Evolutionary conservation across 208 protist genomes (phyloP).

Genomic region (Polymyxa betae): DNA sequence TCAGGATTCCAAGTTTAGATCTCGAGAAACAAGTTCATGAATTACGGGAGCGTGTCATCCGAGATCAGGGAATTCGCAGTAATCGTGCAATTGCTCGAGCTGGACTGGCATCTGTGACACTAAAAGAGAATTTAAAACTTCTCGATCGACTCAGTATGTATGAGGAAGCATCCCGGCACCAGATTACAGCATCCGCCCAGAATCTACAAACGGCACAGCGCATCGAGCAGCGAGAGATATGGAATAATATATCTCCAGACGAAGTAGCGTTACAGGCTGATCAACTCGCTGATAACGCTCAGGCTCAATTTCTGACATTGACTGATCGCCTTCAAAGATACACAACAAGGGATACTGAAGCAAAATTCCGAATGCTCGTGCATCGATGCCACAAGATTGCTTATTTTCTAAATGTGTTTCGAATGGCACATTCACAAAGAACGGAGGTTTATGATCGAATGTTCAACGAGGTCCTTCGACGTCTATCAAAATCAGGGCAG

Average conservation of each 20-base stretch:
- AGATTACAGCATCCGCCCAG: neutral
- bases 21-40: neutral
- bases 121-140: constrained; percentile 15
- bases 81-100: neutral
- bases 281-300: neutral
- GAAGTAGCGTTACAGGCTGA: neutral
- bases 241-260: neutral
- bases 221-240: neutral
- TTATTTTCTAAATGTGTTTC: neutral
- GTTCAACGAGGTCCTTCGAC: neutral
- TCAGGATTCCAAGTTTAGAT: neutral
- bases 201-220: neutral
- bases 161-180: neutral
- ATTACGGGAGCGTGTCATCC: neutral
- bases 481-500: neutral
- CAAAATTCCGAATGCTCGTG: neutral
- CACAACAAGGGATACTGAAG: neutral
- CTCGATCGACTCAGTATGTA: neutral
- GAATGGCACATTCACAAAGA: neutral
- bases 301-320: constrained; percentile 27
- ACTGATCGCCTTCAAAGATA: neutral
- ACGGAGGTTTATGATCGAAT: neutral
- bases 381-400: neutral
- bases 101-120: neutral
- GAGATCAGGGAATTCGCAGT: neutral